A percentile compares a stretch with the other conserved stretches of the same genome.
Conservation (phyloP, 2,329 filamentous ascomycete species). For the Pestalotiopsis sp. region DNA sequence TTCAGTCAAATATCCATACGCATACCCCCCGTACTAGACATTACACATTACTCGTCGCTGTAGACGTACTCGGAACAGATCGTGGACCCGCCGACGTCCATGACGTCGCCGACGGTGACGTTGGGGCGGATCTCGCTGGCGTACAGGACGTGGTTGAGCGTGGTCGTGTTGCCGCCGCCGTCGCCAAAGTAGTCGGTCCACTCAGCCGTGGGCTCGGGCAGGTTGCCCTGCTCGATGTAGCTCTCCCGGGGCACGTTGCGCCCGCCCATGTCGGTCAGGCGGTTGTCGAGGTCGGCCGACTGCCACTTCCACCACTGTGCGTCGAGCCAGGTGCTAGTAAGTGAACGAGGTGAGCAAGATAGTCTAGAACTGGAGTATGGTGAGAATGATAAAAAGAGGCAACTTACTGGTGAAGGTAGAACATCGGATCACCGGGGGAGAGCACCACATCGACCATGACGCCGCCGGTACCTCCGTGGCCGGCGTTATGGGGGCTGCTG, state of each 20-base stretch:
- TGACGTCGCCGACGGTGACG: conserved; percentile 29
- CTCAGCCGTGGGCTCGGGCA: conserved; percentile 2
- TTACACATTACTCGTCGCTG: not conserved
- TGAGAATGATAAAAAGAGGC: not conserved
- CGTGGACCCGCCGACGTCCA: conserved; percentile 19
- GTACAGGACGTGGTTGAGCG: conserved; percentile 3
- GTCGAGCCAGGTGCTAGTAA: conserved; percentile 27
- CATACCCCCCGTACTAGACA: not conserved
- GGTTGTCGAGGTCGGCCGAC: conserved; percentile 20
- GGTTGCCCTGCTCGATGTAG: not conserved
- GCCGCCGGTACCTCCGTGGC: conserved; percentile 24
- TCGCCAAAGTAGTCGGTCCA: conserved; percentile 18
- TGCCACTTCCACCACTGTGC: conserved; percentile 34
- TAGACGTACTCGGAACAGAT: conserved; percentile 23
- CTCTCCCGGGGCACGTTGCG: conserved; percentile 17
- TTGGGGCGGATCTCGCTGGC: conserved; percentile 29
- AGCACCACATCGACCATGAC: conserved; percentile 19
- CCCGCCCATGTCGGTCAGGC: conserved; percentile 26
- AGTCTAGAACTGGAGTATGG: not conserved
- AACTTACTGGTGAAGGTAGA: conserved; percentile 31
- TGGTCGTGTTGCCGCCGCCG: not conserved
- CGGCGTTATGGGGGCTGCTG: conserved; percentile 21
- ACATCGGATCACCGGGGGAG: conserved; percentile 35
- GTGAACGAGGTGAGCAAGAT: not conserved
- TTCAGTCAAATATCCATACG: not conserved